Evolutionary conservation across 192 early-diverging fungal species (phyloP), one percentile per base, ranked within the genome.

Genomic region (Neocallimastix lanati): DNA sequence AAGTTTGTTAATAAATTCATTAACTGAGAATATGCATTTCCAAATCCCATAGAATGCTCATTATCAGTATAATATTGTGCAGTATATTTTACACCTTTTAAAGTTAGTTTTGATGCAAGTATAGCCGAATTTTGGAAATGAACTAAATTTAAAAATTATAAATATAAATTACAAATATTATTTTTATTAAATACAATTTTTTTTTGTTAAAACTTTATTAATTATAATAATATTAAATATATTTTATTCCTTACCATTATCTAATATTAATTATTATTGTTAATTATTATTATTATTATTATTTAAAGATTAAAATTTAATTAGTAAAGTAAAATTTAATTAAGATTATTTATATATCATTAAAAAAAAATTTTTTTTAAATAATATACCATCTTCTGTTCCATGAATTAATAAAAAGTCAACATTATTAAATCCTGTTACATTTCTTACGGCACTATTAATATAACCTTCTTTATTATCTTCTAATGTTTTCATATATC

Each of bases 401-500:
- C 97, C 97, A 81, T 99, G 97, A 29, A 94, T 88, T 30, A 99
- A 82, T 35, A 99, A 85, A 83, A 92, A 98, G 33, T 91, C 84
- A 0, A 91, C 84, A 76, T 93, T 85, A 37, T 85, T 85, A 84
- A 99, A 99, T 0, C 93, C 95, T 2, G 88, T 89, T 90, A 93
- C 92, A 77, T 94, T 92, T 37, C 79, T 83, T 0, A 99, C 89
- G 11, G 93, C 88, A 79, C 92, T 94, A 29, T 85, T 78, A 35
- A 84, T 86, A 86, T 99, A 99, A 14, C 96, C 97, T 0, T 85
- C 83, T 5, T 83, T 80, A 85, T 99, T 99, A 79, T 85, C 76
- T 77, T 85, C 58, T 21, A 95, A 96, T 27, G 94, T 94, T 83
- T 92, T 90, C 96, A 99, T 96, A 85, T 95, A 99, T 78, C 97